A percentile compares a stretch with the other conserved stretches of the same genome.
These are phyloP conservation scores for Sugiyamaella sp. DNA, from an alignment of 1,139 yeast genomes.

Conservation along the genomic window DNA sequence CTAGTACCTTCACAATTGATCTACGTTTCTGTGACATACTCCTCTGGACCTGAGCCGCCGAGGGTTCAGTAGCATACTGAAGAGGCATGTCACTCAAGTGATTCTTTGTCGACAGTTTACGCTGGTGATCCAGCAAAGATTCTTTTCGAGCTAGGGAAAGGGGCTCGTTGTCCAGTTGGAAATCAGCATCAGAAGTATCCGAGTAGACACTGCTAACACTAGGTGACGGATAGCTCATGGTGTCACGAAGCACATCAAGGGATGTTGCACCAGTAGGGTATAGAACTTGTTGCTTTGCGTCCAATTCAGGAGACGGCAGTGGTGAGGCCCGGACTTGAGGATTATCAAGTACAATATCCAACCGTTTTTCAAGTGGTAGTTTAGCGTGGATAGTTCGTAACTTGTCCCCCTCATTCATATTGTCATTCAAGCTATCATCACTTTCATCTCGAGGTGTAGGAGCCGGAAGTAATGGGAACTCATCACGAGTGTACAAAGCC, in stretches of 20 bases:
- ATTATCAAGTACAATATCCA: constrained; percentile 19
- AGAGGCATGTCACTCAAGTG: constrained; percentile 22
- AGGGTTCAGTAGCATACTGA: constrained; percentile 25
- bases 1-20: constrained; percentile 35
- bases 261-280: constrained; percentile 7
- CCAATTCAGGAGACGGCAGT: constrained; percentile 9
- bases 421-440: constrained; percentile 4
- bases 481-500: constrained; percentile 16
- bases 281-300: neutral
- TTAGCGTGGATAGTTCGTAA: neutral
- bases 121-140: constrained; percentile 41
- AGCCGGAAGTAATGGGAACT: constrained; percentile 13
- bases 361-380: constrained; percentile 18
- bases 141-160: constrained; percentile 36
- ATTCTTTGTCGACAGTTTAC: constrained; percentile 38
- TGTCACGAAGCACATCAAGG: constrained; percentile 10
- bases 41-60: constrained; percentile 34
- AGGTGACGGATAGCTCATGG: constrained; percentile 21
- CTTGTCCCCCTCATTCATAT: neutral
- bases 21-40: constrained; percentile 40
- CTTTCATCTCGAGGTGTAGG: neutral
- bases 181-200: constrained; percentile 26
- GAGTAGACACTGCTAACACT: constrained; percentile 27
- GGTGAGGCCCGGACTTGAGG: neutral
- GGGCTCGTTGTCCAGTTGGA: constrained; percentile 18